Evolutionary conservation across 768 basidiomycete species (phyloP).

Genomic region (Suillus discolor): DNA sequence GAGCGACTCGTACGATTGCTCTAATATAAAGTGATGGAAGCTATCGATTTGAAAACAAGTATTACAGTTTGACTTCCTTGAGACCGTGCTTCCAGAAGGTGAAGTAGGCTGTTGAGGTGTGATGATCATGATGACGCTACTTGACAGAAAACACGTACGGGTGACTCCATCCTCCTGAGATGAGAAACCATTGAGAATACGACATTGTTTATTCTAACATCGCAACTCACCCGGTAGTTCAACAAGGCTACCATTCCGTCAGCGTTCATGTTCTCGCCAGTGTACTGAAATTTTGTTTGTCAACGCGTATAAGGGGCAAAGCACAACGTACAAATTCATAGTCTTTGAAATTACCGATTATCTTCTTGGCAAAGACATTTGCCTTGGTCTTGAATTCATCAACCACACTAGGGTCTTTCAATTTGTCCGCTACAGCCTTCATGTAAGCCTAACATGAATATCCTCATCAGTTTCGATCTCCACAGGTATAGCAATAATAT

Average conservation of each 20-base stretch:
- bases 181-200: constrained; percentile 14
- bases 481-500: not conserved
- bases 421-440: constrained; percentile 81
- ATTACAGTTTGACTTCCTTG: constrained; percentile 74
- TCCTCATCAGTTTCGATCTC: not conserved
- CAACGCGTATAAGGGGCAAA: no score
- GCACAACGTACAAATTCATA: constrained; percentile 78
- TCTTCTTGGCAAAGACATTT: constrained; percentile 77
- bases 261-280: constrained; percentile 74
- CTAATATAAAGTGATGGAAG: constrained; percentile 5
- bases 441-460: constrained; percentile 74
- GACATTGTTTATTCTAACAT: not conserved
- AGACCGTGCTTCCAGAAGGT: constrained; percentile 97
- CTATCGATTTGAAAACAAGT: constrained; percentile 14
- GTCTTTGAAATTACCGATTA: constrained; percentile 88
- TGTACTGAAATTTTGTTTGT: constrained; percentile 49
- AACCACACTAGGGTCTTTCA: constrained; percentile 70
- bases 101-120: constrained; percentile 65
- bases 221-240: constrained; percentile 80
- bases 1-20: not conserved
- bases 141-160: constrained; percentile 50
- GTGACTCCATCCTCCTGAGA: constrained; percentile 76
- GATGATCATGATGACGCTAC: constrained; percentile 4
- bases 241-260: constrained; percentile 94
- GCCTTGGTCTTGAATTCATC: constrained; percentile 84